Conservation (phyloP, 306 rosid species). For the Dryas alaskensis region DNA sequence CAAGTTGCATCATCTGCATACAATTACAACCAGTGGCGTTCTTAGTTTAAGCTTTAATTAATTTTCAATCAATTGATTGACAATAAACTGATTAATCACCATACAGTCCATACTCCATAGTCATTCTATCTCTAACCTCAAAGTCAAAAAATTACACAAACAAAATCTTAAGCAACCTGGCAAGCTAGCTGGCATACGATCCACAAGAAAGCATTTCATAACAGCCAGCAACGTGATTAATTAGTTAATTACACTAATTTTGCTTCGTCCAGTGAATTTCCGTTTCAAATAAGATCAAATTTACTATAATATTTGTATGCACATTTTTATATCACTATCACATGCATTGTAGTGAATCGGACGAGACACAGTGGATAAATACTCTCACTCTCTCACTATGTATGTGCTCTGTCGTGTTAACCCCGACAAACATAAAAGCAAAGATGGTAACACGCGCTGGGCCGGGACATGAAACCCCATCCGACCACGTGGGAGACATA, state of each 20-base stretch:
- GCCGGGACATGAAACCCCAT: slow-evolving; percentile 20
- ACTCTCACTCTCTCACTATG: not conserved
- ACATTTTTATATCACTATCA: no score
- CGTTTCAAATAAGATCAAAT: not conserved
- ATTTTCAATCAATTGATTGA: slow-evolving; percentile 2
- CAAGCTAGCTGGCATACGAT: not conserved
- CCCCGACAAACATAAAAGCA: slow-evolving; percentile 40
- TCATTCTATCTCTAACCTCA: no score
- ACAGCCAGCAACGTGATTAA: not conserved
- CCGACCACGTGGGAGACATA: slow-evolving; percentile 40
- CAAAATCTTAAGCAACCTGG: not conserved
- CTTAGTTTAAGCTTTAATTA: not conserved
- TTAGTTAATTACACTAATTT: not conserved
- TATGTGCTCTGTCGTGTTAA: slow-evolving; percentile 38
- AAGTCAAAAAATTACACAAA: not conserved
- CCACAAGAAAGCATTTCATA: slow-evolving; percentile 17
- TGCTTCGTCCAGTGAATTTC: not conserved
- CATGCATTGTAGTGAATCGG: no score
- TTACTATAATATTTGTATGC: no score
- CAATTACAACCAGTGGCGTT: slow-evolving; percentile 3
- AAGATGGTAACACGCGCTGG: slow-evolving; percentile 34
- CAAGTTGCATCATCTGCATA: slow-evolving; percentile 60
- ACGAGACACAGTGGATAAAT: no score
- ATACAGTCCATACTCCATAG: not conserved
- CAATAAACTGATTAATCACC: slow-evolving; percentile 3